Conservation (phyloP, 2,329 filamentous ascomycete species). For the Aspergillus hiratsukae region DNA sequence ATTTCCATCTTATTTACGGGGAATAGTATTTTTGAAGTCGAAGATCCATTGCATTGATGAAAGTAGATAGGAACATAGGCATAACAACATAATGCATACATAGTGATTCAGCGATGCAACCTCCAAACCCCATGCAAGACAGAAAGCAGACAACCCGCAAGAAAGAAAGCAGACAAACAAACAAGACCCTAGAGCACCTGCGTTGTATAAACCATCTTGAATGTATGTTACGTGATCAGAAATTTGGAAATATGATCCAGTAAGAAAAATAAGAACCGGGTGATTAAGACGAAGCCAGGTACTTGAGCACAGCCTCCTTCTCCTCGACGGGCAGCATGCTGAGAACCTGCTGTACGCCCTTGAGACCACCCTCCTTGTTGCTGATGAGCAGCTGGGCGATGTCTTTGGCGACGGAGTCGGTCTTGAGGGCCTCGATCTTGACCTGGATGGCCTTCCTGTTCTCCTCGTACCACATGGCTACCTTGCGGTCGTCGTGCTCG, state of each 20-base stretch:
- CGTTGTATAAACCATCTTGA: not conserved
- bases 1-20: not conserved
- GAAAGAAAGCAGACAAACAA: not conserved
- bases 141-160: not conserved
- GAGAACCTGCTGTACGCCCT: conserved; percentile 80
- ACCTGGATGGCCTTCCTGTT: conserved; percentile 77
- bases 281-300: conserved; percentile 27
- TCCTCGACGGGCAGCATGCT: conserved; percentile 83
- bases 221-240: not conserved
- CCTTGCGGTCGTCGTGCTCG: conserved; percentile 71
- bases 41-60: not conserved
- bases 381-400: conserved; percentile 64
- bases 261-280: conserved; percentile 6
- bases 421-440: conserved; percentile 81
- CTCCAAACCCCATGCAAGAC: not conserved
- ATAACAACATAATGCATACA: not conserved
- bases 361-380: conserved; percentile 67
- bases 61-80: not conserved
- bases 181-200: not conserved
- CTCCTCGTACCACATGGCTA: conserved; percentile 94
- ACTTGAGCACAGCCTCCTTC: conserved; percentile 74
- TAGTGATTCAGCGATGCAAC: not conserved
- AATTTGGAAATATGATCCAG: not conserved
- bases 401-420: conserved; percentile 65
- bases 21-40: not conserved